A percentile compares a stretch with the other conserved stretches of the same genome.
phyloP scores from a whole-genome alignment of 2,329 filamentous ascomycete genomes.

The Xylariaceae sp. region DNA sequence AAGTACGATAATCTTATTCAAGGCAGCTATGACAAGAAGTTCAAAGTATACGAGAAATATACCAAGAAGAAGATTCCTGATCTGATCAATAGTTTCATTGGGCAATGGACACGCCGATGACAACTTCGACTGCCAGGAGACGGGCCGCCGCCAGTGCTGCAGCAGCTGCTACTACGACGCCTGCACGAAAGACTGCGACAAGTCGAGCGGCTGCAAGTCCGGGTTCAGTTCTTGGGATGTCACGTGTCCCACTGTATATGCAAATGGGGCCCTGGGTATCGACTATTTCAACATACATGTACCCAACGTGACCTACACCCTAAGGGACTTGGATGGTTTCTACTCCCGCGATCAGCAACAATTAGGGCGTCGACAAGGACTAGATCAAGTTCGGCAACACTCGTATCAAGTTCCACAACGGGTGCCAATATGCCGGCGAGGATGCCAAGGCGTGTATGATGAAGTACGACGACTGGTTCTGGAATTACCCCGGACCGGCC shows the following conservation, averaged over 20 bases:
- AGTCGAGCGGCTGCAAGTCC: slow-evolving; percentile 11
- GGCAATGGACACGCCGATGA: slow-evolving; percentile 24
- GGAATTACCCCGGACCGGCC: slow-evolving; percentile 23
- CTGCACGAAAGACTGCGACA: slow-evolving; percentile 12
- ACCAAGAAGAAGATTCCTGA: slow-evolving; percentile 18
- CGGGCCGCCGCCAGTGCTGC: slow-evolving; percentile 14
- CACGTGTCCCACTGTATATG: slow-evolving; percentile 16
- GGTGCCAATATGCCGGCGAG: slow-evolving; percentile 17
- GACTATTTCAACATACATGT: slow-evolving; percentile 10
- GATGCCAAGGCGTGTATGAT: slow-evolving; percentile 10
- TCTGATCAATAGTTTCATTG: slow-evolving; percentile 27
- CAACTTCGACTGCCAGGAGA: slow-evolving; percentile 27
- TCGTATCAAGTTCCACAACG: slow-evolving; percentile 8
- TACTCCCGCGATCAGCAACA: slow-evolving; percentile 26
- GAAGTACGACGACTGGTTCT: slow-evolving; percentile 19
- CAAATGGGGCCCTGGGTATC: background rate
- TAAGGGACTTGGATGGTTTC: slow-evolving; percentile 28
- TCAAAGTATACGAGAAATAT: slow-evolving; percentile 27
- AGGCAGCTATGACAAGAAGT: slow-evolving; percentile 35
- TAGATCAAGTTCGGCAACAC: slow-evolving; percentile 28
- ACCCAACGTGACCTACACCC: slow-evolving; percentile 21
- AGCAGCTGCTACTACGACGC: slow-evolving; percentile 8
- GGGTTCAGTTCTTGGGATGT: slow-evolving; percentile 1
- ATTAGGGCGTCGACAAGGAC: slow-evolving; percentile 31
- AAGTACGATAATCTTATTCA: slow-evolving; percentile 29